Conservation (phyloP, 2,329 filamentous ascomycete genomes). For the Pyrenochaeta sp. region DNA sequence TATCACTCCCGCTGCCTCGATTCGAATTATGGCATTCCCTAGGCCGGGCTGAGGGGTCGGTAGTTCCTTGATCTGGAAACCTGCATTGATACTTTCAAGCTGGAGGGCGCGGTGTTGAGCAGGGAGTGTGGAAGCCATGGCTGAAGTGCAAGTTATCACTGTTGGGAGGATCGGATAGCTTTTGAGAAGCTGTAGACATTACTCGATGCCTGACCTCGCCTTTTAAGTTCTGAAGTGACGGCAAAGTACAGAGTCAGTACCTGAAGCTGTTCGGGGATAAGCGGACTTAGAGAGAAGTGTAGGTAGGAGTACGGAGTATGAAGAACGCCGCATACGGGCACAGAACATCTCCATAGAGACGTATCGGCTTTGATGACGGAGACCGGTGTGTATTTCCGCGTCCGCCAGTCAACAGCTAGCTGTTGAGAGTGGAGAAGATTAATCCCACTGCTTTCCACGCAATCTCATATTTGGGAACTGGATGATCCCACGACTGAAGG, state of each 20-base stretch:
- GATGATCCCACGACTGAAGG: neutral
- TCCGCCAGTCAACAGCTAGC: neutral
- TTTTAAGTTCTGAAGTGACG: neutral
- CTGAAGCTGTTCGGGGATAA: neutral
- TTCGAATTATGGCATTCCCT: conserved; percentile 53
- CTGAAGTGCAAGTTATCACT: neutral
- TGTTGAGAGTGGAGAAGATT: neutral
- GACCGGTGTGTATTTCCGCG: neutral
- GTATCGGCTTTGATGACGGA: neutral
- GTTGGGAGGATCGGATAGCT: neutral
- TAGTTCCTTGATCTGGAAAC: conserved; percentile 10
- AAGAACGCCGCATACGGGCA: neutral
- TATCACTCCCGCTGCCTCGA: conserved; percentile 50
- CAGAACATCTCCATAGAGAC: neutral
- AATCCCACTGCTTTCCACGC: neutral
- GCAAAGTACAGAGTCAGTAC: neutral
- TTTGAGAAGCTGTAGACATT: neutral
- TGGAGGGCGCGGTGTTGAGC: neutral
- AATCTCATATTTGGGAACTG: neutral
- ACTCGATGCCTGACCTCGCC: neutral
- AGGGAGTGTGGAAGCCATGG: neutral
- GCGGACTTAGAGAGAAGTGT: neutral
- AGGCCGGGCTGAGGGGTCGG: conserved; percentile 43
- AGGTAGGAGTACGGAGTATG: neutral
- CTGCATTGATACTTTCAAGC: neutral